Conservation (phyloP, 352 stramenopile species). For the Phytopythium sindhum region DNA sequence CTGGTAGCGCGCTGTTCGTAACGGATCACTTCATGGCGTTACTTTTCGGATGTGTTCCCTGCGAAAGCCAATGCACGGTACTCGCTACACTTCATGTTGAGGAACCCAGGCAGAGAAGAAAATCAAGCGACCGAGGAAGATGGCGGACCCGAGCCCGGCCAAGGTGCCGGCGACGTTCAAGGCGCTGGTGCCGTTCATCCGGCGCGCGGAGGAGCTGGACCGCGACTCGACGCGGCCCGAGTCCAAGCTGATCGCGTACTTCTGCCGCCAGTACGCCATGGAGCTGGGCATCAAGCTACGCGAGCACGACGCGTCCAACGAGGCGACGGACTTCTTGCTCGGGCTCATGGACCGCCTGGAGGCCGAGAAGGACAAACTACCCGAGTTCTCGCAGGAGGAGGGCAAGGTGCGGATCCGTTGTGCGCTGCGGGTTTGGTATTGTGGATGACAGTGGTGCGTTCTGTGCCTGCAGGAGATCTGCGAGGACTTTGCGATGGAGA, state of each 20-base stretch:
- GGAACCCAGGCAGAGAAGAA: background rate
- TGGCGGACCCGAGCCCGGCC: conserved; percentile 48
- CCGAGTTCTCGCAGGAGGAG: conserved; percentile 90
- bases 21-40: no score
- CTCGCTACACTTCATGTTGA: no score
- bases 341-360: conserved; percentile 91
- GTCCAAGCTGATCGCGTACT: conserved; percentile 95
- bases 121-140: conserved; percentile 13
- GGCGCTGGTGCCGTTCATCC: conserved; percentile 91
- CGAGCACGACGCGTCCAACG: conserved; percentile 69
- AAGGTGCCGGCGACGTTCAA: conserved; percentile 94
- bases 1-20: no score
- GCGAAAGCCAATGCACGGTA: no score
- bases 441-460: no score
- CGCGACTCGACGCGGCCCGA: conserved; percentile 86
- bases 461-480: conserved; percentile 64
- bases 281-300: conserved; percentile 86
- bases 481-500: conserved; percentile 87
- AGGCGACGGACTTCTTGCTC: conserved; percentile 87
- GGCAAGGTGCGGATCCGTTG: conserved; percentile 54
- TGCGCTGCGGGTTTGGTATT: background rate
- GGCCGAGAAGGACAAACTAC: conserved; percentile 88
- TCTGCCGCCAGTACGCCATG: conserved; percentile 88
- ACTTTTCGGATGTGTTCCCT: no score
- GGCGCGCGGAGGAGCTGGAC: conserved; percentile 94